Percentiles rank a stretch among this genome's conserved stretches.
Evolutionary conservation across 345 rosid species (phyloP).

Genomic region (Draba incana): DNA sequence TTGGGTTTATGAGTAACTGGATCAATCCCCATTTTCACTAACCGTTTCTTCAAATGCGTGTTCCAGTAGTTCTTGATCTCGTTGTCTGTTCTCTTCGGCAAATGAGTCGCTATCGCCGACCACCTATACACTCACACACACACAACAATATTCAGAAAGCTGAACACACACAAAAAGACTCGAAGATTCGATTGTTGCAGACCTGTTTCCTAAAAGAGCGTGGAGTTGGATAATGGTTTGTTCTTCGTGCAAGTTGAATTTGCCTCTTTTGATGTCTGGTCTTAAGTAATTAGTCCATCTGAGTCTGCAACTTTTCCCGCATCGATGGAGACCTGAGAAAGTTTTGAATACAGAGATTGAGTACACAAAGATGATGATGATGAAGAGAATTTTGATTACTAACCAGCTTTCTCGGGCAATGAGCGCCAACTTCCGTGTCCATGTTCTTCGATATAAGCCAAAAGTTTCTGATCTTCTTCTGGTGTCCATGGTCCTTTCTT

Average conservation of each 20-base stretch:
- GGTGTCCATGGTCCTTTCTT: conserved; percentile 99
- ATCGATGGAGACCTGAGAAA: conserved; percentile 74
- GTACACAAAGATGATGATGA: conserved; percentile 14
- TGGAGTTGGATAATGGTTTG: conserved; percentile 44
- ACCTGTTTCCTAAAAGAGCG: conserved; percentile 43
- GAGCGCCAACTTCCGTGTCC: conserved; percentile 98
- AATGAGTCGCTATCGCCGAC: conserved; percentile 82
- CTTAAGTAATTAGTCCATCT: conserved; percentile 66
- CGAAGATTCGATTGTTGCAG: background rate
- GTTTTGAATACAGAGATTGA: background rate
- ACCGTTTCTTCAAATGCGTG: conserved; percentile 70
- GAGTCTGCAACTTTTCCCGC: conserved; percentile 93
- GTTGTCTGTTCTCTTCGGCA: conserved; percentile 79
- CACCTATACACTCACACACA: conserved; percentile 47
- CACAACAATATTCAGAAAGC: conserved; percentile 12
- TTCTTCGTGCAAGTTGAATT: conserved; percentile 45
- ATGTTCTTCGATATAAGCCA: conserved; percentile 83
- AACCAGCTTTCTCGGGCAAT: conserved; percentile 87
- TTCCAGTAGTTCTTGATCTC: conserved; percentile 87
- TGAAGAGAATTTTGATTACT: background rate
- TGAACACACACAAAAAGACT: conserved; percentile 7
- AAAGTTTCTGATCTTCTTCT: conserved; percentile 90
- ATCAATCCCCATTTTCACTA: conserved; percentile 79
- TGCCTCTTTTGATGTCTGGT: conserved; percentile 45
- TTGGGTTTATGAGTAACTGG: conserved; percentile 82